phyloP scores from a whole-genome alignment of 768 basidiomycete genomes.

The Psilocybe cyanescens region DNA sequence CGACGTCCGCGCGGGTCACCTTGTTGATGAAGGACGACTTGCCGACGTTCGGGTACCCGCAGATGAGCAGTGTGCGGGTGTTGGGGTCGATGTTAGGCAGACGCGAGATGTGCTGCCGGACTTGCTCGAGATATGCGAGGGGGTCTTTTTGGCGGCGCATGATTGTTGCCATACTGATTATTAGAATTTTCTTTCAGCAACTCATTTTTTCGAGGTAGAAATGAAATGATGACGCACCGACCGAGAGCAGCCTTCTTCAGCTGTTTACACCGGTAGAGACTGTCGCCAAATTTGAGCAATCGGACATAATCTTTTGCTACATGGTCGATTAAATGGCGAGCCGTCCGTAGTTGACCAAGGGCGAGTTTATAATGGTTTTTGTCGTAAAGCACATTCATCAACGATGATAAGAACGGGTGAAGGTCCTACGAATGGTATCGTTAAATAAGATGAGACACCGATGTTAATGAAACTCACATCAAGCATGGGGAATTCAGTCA shows the following conservation, averaged over 20 bases:
- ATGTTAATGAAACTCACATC: conserved; percentile 63
- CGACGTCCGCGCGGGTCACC: conserved; percentile 98
- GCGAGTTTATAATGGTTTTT: conserved; percentile 99
- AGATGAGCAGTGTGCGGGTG: conserved; percentile 95
- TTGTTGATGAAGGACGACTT: conserved; percentile 99
- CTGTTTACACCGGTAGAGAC: conserved; percentile 97
- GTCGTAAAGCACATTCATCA: conserved; percentile 99
- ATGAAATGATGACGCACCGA: conserved; percentile 62
- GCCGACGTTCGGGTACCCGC: conserved; percentile 99
- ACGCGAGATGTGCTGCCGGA: conserved; percentile 98
- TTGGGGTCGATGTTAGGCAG: conserved; percentile 98
- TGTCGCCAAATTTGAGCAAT: conserved; percentile 97
- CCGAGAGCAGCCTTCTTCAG: conserved; percentile 97
- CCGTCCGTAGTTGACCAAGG: conserved; percentile 94
- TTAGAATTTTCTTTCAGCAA: conserved; percentile 1
- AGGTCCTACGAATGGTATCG: conserved; percentile 64
- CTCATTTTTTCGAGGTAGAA: not conserved
- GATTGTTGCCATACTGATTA: conserved; percentile 90
- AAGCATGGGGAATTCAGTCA: conserved; percentile 96
- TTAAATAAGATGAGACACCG: conserved; percentile 5
- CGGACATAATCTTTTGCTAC: conserved; percentile 97
- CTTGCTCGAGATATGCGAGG: conserved; percentile 97
- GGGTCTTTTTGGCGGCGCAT: conserved; percentile 99
- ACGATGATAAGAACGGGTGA: conserved; percentile 93
- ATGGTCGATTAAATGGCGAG: conserved; percentile 94